These are phyloP conservation scores for Pseudocohnilembus persalinus DNA, from an alignment of 169 alveolate genomes.

Conservation along the genomic window DNA sequence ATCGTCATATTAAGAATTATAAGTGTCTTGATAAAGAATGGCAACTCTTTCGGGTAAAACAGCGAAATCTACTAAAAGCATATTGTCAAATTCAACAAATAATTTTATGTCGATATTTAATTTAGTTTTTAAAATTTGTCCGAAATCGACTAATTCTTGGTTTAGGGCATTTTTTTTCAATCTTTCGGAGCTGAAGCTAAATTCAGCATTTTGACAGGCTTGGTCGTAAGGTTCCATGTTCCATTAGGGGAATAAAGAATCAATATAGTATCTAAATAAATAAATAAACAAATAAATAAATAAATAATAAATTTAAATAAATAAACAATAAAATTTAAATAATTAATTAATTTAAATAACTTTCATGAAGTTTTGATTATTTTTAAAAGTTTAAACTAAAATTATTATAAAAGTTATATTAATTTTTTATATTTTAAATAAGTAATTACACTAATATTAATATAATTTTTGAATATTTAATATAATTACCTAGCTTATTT, in stretches of 20 bases:
- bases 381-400: too few relatives aligned
- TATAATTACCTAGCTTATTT: not conserved
- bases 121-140: too few relatives aligned
- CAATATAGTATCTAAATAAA: not conserved
- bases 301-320: too few relatives aligned
- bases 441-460: too few relatives aligned
- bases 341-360: too few relatives aligned
- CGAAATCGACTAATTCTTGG: not conserved
- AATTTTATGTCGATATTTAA: not conserved
- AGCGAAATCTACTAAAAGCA: not conserved
- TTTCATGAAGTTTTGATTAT: too few relatives aligned
- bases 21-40: not conserved
- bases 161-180: not conserved
- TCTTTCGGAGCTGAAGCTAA: not conserved
- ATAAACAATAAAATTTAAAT: too few relatives aligned
- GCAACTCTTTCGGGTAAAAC: not conserved
- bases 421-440: too few relatives aligned
- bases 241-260: not conserved
- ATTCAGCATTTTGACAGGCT: not conserved
- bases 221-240: not conserved
- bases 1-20: not conserved
- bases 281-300: too few relatives aligned
- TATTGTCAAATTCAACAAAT: not conserved
- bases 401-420: too few relatives aligned
- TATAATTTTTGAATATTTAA: too few relatives aligned